Evolutionary conservation across 768 basidiomycete species (phyloP), one percentile per base, ranked within the genome.

Genomic region (Phaeotremella skinneri): DNA sequence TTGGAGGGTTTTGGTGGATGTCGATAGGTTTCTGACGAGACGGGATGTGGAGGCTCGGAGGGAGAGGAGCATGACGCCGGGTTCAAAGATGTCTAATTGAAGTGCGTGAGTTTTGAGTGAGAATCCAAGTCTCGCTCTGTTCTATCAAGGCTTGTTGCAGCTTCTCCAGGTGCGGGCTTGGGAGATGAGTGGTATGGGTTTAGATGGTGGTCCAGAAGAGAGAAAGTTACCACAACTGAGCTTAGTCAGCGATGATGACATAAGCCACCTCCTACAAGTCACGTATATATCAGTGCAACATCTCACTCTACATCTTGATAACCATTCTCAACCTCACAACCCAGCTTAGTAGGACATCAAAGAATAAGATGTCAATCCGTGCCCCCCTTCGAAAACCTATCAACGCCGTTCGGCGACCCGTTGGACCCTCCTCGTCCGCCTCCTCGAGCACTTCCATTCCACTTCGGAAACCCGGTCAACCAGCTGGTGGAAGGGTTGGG

Each of bases 1-100:
- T 25, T 62, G 20, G 45, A 58, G 21, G n/a, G 52, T 26, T 26
- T 42, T 58, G 2, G 52, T 14, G 14, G 57, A 50, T 2, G 62
- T 55, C 14, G 62, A 45, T 6, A 58, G 20, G 14, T 25, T 27
- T 43, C 56, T 34, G 2, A 11, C 54, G 31, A 63, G 52, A 34
- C 49, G 57, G n/a, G 61, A 58, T 11, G 56, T 58, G 2, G 60
- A 61, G 1, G 64, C 64, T 45, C 59, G 59, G 20, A 65, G 57
- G n/a, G 59, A 65, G 11, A 55, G 43, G 14, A 64, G 31, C 20
- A 65, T 29, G 25, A 41, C 23, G n/a, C n/a, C n/a, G n/a, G n/a
- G n/a, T n/a, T n/a, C n/a, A n/a, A n/a, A n/a, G n/a, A n/a, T n/a
- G n/a, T n/a, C n/a, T n/a, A n/a, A n/a, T n/a, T n/a, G n/a, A n/a